A percentile compares a stretch with the other conserved stretches of the same genome.
phyloP scores from a whole-genome alignment of 2,329 filamentous ascomycete species.

The Colletotrichum chlorophyti region DNA sequence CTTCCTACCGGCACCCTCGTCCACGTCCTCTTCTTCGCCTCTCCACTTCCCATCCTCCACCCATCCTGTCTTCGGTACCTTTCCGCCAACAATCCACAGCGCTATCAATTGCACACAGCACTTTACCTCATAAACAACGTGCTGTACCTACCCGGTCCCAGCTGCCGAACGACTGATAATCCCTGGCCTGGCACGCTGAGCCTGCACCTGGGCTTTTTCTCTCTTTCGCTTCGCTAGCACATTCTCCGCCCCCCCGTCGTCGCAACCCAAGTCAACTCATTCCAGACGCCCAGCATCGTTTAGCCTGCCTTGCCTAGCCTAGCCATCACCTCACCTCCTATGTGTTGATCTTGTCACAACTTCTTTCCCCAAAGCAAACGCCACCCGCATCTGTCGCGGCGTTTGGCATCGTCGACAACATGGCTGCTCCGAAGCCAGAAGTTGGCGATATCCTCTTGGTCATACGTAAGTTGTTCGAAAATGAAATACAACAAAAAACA shows the following conservation, averaged over 20 bases:
- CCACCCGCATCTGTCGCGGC: conserved; percentile 29
- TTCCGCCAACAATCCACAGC: conserved; percentile 1
- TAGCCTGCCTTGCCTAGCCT: too few species aligned
- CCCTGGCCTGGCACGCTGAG: conserved; percentile 26
- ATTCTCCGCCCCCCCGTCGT: conserved; percentile 12
- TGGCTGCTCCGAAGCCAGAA: conserved; percentile 61
- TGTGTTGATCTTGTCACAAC: conserved; percentile 29
- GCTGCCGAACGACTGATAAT: conserved; percentile 23
- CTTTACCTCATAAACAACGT: too few species aligned
- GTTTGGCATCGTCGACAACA: conserved; percentile 35
- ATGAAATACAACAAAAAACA: too few species aligned
- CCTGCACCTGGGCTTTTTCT: too few species aligned
- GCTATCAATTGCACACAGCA: too few species aligned
- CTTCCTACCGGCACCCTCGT: conserved; percentile 22
- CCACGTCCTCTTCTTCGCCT: neutral
- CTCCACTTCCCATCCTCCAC: neutral
- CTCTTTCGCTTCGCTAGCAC: conserved; percentile 21
- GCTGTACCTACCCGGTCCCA: conserved; percentile 23
- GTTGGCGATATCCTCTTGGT: conserved; percentile 73
- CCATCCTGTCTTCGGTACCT: neutral
- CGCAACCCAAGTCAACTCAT: conserved; percentile 22
- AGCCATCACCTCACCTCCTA: conserved; percentile 26
- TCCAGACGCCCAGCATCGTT: too few species aligned
- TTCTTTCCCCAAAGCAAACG: conserved; percentile 27
- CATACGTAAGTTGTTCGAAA: conserved; percentile 77